Base-by-base conservation (phyloP, 345 rosid species). In the Cardamine resedifolia region DNA sequence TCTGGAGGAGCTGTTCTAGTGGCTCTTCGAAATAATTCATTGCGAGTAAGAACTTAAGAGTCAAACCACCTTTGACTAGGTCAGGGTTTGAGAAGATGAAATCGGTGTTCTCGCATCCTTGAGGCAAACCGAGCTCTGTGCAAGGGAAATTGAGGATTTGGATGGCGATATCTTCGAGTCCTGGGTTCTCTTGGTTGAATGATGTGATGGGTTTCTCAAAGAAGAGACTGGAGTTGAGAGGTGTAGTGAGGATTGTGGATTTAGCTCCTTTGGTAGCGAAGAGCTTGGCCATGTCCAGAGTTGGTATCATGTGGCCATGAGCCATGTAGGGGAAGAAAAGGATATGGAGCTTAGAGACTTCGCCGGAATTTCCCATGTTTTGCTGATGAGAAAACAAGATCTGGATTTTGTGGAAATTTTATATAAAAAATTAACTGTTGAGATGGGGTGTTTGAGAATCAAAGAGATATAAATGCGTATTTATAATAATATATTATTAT, bases 271-370 rank as follows among this genome's bases (percentile, higher is more conserved):
- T 64, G 10, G 60, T 70, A 8, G 80, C 75, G n/a, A 87, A 83
- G 34, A 84, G 71, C 77, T 79, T 83, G 36, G 88, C 85, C 81
- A 82, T 84, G 82, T 85, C 90, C 3, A 80, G 52, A 20, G 62
- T 38, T 10, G 87, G 92, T 11, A 87, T 85, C 65, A 80, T 77
- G 74, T 84, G 90, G 41, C 92, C 86, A 49, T 84, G 86, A 70
- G 87, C 85, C 85, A 84, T 55, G 78, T 66, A 80, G 7, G 88
- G 87, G 60, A 81, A 79, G 76, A 85, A 76, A 23, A 84, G 63
- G 14, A 84, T 16, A 44, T 69, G 84, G 12, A 85, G 74, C 64
- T 66, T 69, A 30, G 36, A 64, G 68, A n/a, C 51, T 49, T 61
- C 50, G 20, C 12, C 28, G 11, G 33, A 36, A 10, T 27, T 72